Evolutionary conservation across 1,284 basidiomycete species (phyloP).

Genomic region (Ceratobasidium sp.): DNA sequence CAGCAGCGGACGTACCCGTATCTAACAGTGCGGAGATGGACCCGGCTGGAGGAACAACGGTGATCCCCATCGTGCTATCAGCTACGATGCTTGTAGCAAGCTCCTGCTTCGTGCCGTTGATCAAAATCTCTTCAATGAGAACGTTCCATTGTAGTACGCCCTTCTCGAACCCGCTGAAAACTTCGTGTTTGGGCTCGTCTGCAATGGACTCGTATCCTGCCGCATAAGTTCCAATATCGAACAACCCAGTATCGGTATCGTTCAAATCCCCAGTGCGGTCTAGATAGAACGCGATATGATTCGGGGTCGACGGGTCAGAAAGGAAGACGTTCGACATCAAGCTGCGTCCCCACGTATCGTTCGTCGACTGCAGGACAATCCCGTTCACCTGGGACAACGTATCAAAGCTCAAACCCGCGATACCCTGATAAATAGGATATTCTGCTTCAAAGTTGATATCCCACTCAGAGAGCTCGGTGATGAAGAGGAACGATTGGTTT

Average conservation of each 20-base stretch:
- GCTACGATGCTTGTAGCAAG: conserved; percentile 11
- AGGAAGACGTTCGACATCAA: conserved; percentile 39
- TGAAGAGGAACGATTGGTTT: conserved; percentile 34
- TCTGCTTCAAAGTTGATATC: background rate
- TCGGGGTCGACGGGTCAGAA: conserved; percentile 28
- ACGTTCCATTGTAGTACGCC: conserved; percentile 23
- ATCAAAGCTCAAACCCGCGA: conserved; percentile 37
- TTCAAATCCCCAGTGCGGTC: conserved; percentile 38
- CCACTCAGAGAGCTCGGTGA: background rate
- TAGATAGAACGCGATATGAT: conserved; percentile 42
- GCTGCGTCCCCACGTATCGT: conserved; percentile 28
- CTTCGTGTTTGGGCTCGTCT: conserved; percentile 1
- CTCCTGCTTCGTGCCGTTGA: conserved; percentile 7
- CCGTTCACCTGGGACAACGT: conserved; percentile 14
- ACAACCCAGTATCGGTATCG: conserved; percentile 33
- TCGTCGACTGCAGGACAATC: background rate
- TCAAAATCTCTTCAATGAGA: conserved; percentile 3
- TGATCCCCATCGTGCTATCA: background rate
- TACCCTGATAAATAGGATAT: conserved; percentile 23
- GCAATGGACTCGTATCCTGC: conserved; percentile 28
- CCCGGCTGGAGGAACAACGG: conserved; percentile 17
- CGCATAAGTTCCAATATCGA: conserved; percentile 40
- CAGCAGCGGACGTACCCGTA: conserved; percentile 34
- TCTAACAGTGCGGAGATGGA: conserved; percentile 27
- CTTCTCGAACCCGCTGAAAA: conserved; percentile 4